Percentiles rank a stretch among this genome's conserved stretches.
Evolutionary conservation across 345 rosid species (phyloP).

Genomic region (Microthlaspi erraticum): DNA sequence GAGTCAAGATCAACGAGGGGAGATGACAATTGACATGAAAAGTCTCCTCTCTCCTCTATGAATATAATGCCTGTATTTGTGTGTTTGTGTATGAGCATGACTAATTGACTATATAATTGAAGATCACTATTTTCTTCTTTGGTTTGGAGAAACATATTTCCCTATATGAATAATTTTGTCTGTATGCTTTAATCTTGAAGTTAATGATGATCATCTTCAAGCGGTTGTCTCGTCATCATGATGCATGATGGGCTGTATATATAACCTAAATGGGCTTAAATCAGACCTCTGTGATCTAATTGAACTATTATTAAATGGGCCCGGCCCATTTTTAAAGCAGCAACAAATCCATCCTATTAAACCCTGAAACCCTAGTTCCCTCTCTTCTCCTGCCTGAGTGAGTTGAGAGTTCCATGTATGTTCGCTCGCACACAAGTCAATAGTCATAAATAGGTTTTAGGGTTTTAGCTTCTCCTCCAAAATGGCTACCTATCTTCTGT

Average conservation of each 20-base stretch:
- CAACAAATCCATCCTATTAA: constrained; percentile 6
- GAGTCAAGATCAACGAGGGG: constrained; percentile 32
- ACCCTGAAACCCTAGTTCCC: constrained; percentile 29
- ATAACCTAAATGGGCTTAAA: not conserved
- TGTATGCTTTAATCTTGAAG: too few species aligned
- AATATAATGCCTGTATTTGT: not conserved
- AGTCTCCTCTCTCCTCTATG: not conserved
- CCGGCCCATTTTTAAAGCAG: constrained; percentile 14
- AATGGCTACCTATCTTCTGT: constrained; percentile 63
- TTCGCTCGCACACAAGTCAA: not conserved
- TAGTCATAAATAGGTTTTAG: constrained; percentile 18
- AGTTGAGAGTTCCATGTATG: not conserved
- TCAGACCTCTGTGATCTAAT: not conserved
- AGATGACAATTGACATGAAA: constrained; percentile 16
- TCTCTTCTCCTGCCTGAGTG: not conserved
- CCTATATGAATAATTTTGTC: too few species aligned
- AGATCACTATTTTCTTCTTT: not conserved
- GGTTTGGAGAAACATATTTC: not conserved
- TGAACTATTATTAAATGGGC: constrained; percentile 42
- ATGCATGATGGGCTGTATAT: not conserved
- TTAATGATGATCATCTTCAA: too few species aligned
- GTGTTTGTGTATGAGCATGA: not conserved
- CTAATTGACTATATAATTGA: too few species aligned
- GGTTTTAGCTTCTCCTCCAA: constrained; percentile 39
- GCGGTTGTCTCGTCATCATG: not conserved